Evolutionary conservation across 495 filamentous ascomycete species (phyloP).

Genomic region (Bryoglossum gracile): DNA sequence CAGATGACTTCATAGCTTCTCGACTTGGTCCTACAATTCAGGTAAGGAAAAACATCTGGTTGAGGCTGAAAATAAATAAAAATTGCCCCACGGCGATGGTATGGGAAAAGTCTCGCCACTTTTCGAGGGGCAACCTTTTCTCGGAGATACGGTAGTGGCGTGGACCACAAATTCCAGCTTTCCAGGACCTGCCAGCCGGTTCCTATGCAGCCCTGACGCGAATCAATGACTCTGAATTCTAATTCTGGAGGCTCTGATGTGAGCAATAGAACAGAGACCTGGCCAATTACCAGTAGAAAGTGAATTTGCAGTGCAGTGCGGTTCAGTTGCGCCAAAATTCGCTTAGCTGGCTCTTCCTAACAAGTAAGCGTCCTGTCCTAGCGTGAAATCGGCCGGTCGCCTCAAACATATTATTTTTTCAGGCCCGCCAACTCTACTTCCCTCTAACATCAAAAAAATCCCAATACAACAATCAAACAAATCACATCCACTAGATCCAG

Average conservation of each 20-base stretch:
- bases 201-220: too few relatives aligned
- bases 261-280: too few relatives aligned
- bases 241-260: too few relatives aligned
- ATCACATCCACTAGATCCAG: slow-evolving; percentile 21
- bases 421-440: slow-evolving; percentile 1
- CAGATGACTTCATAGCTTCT: slow-evolving; percentile 16
- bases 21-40: neutral
- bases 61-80: neutral
- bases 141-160: too few relatives aligned
- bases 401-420: too few relatives aligned
- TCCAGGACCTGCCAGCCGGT: too few relatives aligned
- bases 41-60: neutral
- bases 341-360: too few relatives aligned
- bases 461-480: slow-evolving; percentile 10
- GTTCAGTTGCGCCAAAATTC: neutral
- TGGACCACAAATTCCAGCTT: too few relatives aligned
- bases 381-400: too few relatives aligned
- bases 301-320: neutral
- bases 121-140: too few relatives aligned
- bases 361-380: too few relatives aligned
- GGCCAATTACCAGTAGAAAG: too few relatives aligned
- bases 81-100: neutral
- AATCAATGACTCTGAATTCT: neutral
- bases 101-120: slow-evolving; percentile 4
- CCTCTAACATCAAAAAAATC: slow-evolving; percentile 26